A percentile compares a stretch with the other conserved stretches of the same genome.
phyloP scores from a whole-genome alignment of 2,329 filamentous ascomycete species.

The Cercospora citrullina region DNA sequence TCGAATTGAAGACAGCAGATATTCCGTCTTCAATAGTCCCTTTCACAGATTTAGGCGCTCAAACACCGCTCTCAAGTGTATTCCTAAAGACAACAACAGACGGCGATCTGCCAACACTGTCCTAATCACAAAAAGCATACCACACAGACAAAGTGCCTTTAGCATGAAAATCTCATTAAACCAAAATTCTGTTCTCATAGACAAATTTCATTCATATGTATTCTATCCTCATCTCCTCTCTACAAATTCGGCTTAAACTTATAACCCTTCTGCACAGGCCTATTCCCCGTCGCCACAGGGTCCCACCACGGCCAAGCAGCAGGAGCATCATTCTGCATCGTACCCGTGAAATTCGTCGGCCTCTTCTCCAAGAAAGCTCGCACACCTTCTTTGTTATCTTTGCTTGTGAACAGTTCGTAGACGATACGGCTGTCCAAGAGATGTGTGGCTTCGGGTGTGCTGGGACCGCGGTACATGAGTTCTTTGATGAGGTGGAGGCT shows the following conservation, averaged over 20 bases:
- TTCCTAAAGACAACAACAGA: background rate
- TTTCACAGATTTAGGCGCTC: background rate
- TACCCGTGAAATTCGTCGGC: slow-evolving; percentile 61
- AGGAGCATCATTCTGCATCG: slow-evolving; percentile 61
- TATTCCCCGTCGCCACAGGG: slow-evolving; percentile 50
- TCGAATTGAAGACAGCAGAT: background rate
- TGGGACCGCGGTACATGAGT: slow-evolving; percentile 63
- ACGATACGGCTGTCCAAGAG: slow-evolving; percentile 67
- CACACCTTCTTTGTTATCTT: slow-evolving; percentile 68
- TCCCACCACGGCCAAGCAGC: slow-evolving; percentile 68
- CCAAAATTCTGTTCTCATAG: background rate
- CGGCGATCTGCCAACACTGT: background rate
- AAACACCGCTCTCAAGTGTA: background rate
- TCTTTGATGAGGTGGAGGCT: slow-evolving; percentile 68
- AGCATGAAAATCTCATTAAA: background rate
- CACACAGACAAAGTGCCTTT: background rate
- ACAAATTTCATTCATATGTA: background rate
- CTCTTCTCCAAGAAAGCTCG: slow-evolving; percentile 70
- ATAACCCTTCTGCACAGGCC: slow-evolving; percentile 39
- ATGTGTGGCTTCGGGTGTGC: slow-evolving; percentile 67
- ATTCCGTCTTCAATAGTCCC: background rate
- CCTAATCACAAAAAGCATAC: background rate
- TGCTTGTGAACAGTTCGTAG: slow-evolving; percentile 59
- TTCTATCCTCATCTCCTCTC: background rate
- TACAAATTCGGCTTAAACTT: slow-evolving; percentile 35